A percentile compares a stretch with the other conserved stretches of the same genome.
These are phyloP conservation scores for Starmera caribaea DNA, from an alignment of 805 yeast species.

Conservation along the genomic window DNA sequence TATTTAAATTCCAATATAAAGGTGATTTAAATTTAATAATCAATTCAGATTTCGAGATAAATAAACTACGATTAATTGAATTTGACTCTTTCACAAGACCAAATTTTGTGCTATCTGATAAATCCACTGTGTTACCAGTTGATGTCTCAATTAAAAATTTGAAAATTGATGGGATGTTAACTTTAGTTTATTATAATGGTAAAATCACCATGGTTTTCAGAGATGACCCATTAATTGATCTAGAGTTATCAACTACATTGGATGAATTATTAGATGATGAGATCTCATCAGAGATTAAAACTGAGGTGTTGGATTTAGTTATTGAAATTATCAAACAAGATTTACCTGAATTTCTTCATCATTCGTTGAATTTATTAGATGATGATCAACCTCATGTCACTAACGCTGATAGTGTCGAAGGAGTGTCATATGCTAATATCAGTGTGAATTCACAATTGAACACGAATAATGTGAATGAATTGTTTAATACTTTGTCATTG, in stretches of 20 bases:
- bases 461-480: neutral
- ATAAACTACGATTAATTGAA: slow-evolving; percentile 14
- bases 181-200: slow-evolving; percentile 12
- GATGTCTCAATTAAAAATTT: slow-evolving; percentile 12
- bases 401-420: neutral
- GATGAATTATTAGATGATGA: slow-evolving; percentile 19
- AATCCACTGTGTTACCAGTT: slow-evolving; percentile 17
- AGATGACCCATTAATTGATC: slow-evolving; percentile 15
- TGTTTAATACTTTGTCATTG: slow-evolving; percentile 11
- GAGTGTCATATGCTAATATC: neutral
- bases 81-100: slow-evolving; percentile 19
- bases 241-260: slow-evolving; percentile 15
- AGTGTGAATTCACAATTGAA: slow-evolving; percentile 1
- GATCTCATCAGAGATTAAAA: slow-evolving; percentile 10
- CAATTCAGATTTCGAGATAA: slow-evolving; percentile 15
- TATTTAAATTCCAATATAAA: slow-evolving; percentile 15
- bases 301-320: slow-evolving; percentile 12
- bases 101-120: slow-evolving; percentile 13
- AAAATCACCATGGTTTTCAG: slow-evolving; percentile 16
- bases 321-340: slow-evolving; percentile 13
- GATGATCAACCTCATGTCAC: neutral
- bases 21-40: slow-evolving; percentile 12
- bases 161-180: slow-evolving; percentile 12
- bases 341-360: slow-evolving; percentile 12
- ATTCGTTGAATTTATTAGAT: slow-evolving; percentile 5